Base-by-base conservation (phyloP, 2,329 filamentous ascomycete species). In the Ophiostoma quercus region DNA sequence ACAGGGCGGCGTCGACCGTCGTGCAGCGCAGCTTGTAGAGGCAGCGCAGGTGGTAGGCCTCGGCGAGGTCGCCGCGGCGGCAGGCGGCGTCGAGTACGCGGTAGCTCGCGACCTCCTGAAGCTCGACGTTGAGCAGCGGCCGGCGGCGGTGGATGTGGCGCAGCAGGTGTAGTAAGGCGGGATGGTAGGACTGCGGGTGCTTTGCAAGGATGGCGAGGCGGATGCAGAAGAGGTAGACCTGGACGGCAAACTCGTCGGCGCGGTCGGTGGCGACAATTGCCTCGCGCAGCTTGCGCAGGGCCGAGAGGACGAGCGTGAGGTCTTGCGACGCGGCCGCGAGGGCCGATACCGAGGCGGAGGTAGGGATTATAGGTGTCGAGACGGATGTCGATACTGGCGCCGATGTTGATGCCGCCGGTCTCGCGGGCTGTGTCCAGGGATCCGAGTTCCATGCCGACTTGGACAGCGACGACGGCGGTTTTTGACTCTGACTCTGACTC, bases 241-340 rank as follows among this genome's bases (percentile, higher is more conserved):
- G 89, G n/a, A 91, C 88, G 1, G 94, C 89, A 79, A 99, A 99
- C 68, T 87, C 83, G 76, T 97, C 91, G 47, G 84, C 82, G 25
- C 94, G 88, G 68, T 88, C 87, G 9, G 91, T 89, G 14, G 92
- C 92, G 2, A 96, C 87, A 66, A 98, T 89, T 32, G 90, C 94
- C 81, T 99, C 95, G 70, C 95, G 88, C 41, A 99, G 86, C 78
- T 97, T 98, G 72, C 95, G 89, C 77, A 98, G 89, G 2, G 94
- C 92, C 75, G 91, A 86, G 69, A 97, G 84, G 68, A 98, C 88
- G 25, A 86, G 87, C 1, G 89, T 85, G 39, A 97, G 84, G 73
- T 91, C 88, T 74, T 87, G 85, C 14, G 85, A 71, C 1, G 70
- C 68, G 22, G 70, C 67, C 1, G 51, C 41, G 22, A 62, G 39